These are phyloP conservation scores for Chlorella sp. DNA, from an alignment of 139 green algal genomes.

Conservation along the genomic window DNA sequence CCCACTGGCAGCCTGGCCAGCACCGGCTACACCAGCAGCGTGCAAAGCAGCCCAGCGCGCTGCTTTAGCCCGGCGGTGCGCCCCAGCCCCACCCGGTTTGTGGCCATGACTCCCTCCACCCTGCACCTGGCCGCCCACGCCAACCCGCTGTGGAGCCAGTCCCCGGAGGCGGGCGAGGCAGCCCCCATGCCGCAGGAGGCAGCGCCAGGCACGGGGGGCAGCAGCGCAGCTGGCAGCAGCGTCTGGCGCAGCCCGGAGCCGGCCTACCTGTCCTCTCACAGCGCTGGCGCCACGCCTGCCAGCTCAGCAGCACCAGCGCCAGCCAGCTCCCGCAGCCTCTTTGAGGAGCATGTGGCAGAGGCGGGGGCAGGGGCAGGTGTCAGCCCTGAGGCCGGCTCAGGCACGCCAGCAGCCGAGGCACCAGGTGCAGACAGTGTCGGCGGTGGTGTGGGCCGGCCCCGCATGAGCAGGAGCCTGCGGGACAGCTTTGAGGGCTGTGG, in stretches of 20 bases:
- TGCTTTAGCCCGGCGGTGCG: not conserved
- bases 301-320: too few species aligned
- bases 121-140: not conserved
- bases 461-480: not conserved
- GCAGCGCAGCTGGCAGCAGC: too few species aligned
- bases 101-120: not conserved
- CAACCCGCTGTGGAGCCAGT: conserved; percentile 23
- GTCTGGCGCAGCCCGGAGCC: not conserved
- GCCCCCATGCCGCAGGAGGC: not conserved
- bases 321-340: too few species aligned
- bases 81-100: not conserved
- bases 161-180: not conserved
- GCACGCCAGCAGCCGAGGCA: not conserved
- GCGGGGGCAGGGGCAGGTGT: not conserved
- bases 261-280: not conserved
- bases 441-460: not conserved
- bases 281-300: not conserved
- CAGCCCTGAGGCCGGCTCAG: not conserved
- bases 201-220: not conserved
- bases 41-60: not conserved
- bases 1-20: conserved; percentile 1
- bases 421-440: not conserved
- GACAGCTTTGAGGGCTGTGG: not conserved
- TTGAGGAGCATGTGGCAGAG: not conserved
- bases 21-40: not conserved